Conservation (phyloP, 2,329 filamentous ascomycete genomes). For the Dactylellina parvicollis region DNA sequence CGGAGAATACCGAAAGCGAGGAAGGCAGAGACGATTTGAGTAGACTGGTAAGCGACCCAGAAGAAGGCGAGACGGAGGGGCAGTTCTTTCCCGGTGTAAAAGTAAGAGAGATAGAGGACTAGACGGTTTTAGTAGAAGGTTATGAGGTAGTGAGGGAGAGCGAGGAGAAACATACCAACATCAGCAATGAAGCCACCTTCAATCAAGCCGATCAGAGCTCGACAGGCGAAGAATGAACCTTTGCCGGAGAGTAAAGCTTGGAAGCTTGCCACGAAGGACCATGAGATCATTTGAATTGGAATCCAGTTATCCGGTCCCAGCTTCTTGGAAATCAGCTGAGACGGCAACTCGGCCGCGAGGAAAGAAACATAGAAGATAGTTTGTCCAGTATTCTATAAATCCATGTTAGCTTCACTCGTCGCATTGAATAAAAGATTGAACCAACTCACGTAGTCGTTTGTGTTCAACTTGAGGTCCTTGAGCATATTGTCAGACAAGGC, state of each 20-base stretch:
- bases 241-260: slow-evolving; percentile 67
- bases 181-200: slow-evolving; percentile 61
- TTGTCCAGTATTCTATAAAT: slow-evolving; percentile 66
- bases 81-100: slow-evolving; percentile 77
- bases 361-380: slow-evolving; percentile 69
- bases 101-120: slow-evolving; percentile 77
- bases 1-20: slow-evolving; percentile 68
- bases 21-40: slow-evolving; percentile 69
- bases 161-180: slow-evolving; percentile 38
- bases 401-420: slow-evolving; percentile 1
- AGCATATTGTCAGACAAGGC: slow-evolving; percentile 72
- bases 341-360: slow-evolving; percentile 69
- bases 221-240: slow-evolving; percentile 62
- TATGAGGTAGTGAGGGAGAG: slow-evolving; percentile 25
- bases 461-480: slow-evolving; percentile 65
- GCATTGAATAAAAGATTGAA: neutral
- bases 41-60: slow-evolving; percentile 73
- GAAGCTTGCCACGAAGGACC: slow-evolving; percentile 67
- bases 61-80: slow-evolving; percentile 74
- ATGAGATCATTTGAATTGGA: slow-evolving; percentile 68
- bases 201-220: slow-evolving; percentile 63
- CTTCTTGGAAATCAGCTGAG: slow-evolving; percentile 70
- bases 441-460: slow-evolving; percentile 65
- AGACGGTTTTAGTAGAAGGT: slow-evolving; percentile 11
- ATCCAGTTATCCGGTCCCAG: slow-evolving; percentile 71